A percentile compares a stretch with the other conserved stretches of the same genome.
Evolutionary conservation across 805 yeast genomes (phyloP).

Genomic region (Hanseniaspora lachancei): DNA sequence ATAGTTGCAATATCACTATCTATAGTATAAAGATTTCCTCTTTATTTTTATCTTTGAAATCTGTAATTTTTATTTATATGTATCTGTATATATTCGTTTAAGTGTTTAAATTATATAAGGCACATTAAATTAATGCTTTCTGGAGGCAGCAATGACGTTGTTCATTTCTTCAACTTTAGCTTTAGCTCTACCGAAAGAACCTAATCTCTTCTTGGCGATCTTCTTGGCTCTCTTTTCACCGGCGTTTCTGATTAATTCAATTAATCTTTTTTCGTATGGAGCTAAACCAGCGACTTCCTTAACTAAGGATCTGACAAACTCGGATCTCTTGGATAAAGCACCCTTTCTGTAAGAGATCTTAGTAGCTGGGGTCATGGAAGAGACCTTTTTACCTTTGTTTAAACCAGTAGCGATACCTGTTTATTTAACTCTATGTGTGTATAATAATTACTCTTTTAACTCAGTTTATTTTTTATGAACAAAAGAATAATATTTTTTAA

Average conservation of each 20-base stretch:
- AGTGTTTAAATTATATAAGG: slow-evolving; percentile 13
- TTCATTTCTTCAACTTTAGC: slow-evolving; percentile 98
- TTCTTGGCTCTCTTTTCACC: slow-evolving; percentile 99
- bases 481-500: background rate
- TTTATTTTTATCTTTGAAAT: background rate
- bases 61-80: slow-evolving; percentile 9
- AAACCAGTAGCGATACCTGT: slow-evolving; percentile 91
- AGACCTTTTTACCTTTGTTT: slow-evolving; percentile 98
- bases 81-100: slow-evolving; percentile 8
- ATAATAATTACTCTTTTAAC: background rate
- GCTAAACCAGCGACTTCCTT: slow-evolving; percentile 98
- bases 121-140: slow-evolving; percentile 57
- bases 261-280: slow-evolving; percentile 99
- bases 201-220: slow-evolving; percentile 99
- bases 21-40: background rate
- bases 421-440: background rate
- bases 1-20: background rate
- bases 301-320: slow-evolving; percentile 87
- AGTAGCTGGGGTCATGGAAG: slow-evolving; percentile 70
- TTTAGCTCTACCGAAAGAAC: slow-evolving; percentile 99
- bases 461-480: background rate
- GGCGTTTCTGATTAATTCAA: slow-evolving; percentile 98
- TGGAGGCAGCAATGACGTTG: slow-evolving; percentile 89
- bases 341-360: slow-evolving; percentile 95
- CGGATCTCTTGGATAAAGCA: slow-evolving; percentile 86